Evolutionary conservation across 2,329 filamentous ascomycete species (phyloP), one percentile per base, ranked within the genome.

Genomic region (Phialophora verrucosa): DNA sequence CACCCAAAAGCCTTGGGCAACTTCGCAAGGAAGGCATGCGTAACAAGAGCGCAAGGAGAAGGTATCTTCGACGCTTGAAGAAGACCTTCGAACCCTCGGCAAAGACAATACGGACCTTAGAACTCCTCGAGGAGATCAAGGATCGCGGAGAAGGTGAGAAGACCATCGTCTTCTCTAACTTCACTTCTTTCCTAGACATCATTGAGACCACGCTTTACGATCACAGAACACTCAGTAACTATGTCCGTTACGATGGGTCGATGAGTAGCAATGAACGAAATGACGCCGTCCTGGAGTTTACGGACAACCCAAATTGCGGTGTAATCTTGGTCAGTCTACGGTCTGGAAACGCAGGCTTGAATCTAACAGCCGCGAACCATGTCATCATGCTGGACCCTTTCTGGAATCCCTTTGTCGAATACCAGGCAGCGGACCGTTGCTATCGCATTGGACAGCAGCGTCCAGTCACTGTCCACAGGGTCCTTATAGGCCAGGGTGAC

Each of bases 331-430:
- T 93, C 1, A 93, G 90, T 1, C 82, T 94, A 57, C 92, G 91
- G 73, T 91, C 91, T 1, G 91, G 91, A 38, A 94, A 94, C 72
- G 88, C 93, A 0, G 93, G 93, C 1, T 85, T 97, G 54, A 97
- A 97, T 74, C 84, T 97, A 25, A 91, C 90, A 47, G 87, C 88
- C 20, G 93, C 93, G 0, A 92, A 89, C 1, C 90, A 92, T 69
- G 91, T 97, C 71, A 92, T 97, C 76, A 91, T 97, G 70, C 88
- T 96, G 75, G 93, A 97, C 75, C 93, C 93, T 0, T 96, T 96
- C 80, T 97, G 92, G 92, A 97, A 97, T 70, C 93, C 93, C 2
- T 73, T 71, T 42, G 71, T 96, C 57, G 93, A 97, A 79, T 92
- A 93, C 78, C 93, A 97, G 78, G 93, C 93, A 3, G 89, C 97